These are phyloP conservation scores for Parastagonospora avenae DNA, from an alignment of 2,329 filamentous ascomycete species.

Conservation along the genomic window DNA sequence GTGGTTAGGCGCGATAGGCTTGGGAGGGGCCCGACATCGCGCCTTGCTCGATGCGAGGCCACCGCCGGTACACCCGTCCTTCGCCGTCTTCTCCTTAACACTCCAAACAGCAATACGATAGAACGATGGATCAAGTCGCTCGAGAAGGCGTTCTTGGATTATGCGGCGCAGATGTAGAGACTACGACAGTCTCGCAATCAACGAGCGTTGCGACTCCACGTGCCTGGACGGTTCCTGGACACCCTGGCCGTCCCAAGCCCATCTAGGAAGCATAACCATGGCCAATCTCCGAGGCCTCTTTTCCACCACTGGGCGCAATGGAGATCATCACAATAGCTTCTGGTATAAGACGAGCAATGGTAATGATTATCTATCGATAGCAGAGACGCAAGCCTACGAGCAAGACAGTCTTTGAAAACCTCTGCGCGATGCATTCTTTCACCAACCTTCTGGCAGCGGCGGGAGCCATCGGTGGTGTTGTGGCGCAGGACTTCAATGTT, in stretches of 20 bases:
- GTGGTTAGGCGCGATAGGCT: not conserved
- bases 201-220: conserved; percentile 15
- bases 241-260: conserved; percentile 18
- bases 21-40: not conserved
- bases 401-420: not conserved
- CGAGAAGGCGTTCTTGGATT: not conserved
- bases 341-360: conserved; percentile 1
- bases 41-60: conserved; percentile 2
- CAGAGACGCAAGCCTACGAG: no score
- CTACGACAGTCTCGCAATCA: conserved; percentile 11
- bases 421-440: conserved; percentile 20
- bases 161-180: not conserved
- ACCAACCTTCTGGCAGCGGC: conserved; percentile 21
- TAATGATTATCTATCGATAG: not conserved
- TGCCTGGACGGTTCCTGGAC: conserved; percentile 12
- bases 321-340: not conserved
- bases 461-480: conserved; percentile 12
- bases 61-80: not conserved
- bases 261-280: conserved; percentile 27
- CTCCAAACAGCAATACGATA: not conserved
- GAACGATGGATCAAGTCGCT: not conserved
- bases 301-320: conserved; percentile 1
- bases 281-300: conserved; percentile 25
- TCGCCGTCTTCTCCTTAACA: not conserved
- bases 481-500: conserved; percentile 36